Evolutionary conservation across 2,329 filamentous ascomycete species (phyloP), one percentile per base, ranked within the genome.

Genomic region (Parascedosporium putredinis): DNA sequence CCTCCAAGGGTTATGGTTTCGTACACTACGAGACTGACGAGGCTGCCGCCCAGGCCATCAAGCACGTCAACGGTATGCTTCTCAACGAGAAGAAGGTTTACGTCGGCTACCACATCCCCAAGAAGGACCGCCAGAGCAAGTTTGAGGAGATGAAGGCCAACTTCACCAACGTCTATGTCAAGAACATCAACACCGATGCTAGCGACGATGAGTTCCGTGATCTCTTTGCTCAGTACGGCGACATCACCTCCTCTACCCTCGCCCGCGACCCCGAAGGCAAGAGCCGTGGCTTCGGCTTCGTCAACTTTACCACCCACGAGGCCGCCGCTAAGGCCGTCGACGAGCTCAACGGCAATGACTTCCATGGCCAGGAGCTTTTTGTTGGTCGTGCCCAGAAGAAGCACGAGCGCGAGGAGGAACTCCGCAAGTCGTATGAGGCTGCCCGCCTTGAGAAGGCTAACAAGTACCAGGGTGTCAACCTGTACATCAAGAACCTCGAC

Each of bases 101-200:
- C 61, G 93, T 98, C 60, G 93, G 93, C 57, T 91, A 96, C 73
- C 93, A 98, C 74, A 97, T 98, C 63, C 90, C 93, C 68, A 97
- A 97, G 86, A 97, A 97, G 81, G 93, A 98, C 67, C 91, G 93
- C 62, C 93, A 97, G 81, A 95, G 88, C 88, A 98, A 98, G 76
- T 97, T 97, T 61, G 93, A 98, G 76, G 93, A 98, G 79, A 98
- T 98, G 91, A 98, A 98, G 84, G 93, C 93, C 70, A 98, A 98
- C 79, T 98, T 94, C 80, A 98, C 93, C 76, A 98, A 98, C 70
- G 84, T 98, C 71, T 98, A 98, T 74, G 88, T 98, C 75, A 98
- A 98, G 84, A 98, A 98, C 76, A 85, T 98, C 60, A 81, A 83
- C 61, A 63, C 73, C 31, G 91, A 96, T 45, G 87, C 84, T 56